Conservation (phyloP, 306 rosid genomes). For the Trichosanthes cucumerina region DNA sequence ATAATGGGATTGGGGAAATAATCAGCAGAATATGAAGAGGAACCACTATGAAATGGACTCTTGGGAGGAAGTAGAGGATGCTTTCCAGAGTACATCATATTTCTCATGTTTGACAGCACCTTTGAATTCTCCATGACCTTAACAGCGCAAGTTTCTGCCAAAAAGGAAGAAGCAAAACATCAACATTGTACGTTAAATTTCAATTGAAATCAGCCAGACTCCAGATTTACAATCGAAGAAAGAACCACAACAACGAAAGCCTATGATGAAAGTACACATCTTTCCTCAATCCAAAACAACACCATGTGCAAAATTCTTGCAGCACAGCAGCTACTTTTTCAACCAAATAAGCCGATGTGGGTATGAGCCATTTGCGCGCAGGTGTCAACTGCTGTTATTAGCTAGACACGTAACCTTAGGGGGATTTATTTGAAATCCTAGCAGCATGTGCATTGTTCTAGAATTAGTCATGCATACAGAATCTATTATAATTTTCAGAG, state of each 20-base stretch:
- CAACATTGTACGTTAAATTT: background rate
- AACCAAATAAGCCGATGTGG: background rate
- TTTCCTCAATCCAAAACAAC: background rate
- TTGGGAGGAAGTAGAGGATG: slow-evolving; percentile 19
- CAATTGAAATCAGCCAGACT: background rate
- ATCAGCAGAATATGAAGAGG: slow-evolving; percentile 3
- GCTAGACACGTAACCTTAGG: background rate
- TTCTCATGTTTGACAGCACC: slow-evolving; percentile 9
- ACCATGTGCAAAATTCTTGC: background rate
- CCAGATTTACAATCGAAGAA: background rate
- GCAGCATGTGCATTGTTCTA: background rate
- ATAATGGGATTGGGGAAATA: background rate
- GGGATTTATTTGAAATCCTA: background rate
- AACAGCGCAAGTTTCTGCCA: background rate
- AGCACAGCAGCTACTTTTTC: background rate
- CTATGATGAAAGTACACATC: background rate
- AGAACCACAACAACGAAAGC: background rate
- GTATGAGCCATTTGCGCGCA: background rate
- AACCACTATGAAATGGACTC: slow-evolving; percentile 7
- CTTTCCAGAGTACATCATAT: slow-evolving; percentile 14
- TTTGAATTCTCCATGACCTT: slow-evolving; percentile 21
- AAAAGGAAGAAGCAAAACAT: background rate
- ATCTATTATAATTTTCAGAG: background rate
- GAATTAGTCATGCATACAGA: background rate
- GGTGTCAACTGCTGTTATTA: background rate